Conservation (phyloP, 2,329 filamentous ascomycete species). For the Paecilomyces variotii region DNA sequence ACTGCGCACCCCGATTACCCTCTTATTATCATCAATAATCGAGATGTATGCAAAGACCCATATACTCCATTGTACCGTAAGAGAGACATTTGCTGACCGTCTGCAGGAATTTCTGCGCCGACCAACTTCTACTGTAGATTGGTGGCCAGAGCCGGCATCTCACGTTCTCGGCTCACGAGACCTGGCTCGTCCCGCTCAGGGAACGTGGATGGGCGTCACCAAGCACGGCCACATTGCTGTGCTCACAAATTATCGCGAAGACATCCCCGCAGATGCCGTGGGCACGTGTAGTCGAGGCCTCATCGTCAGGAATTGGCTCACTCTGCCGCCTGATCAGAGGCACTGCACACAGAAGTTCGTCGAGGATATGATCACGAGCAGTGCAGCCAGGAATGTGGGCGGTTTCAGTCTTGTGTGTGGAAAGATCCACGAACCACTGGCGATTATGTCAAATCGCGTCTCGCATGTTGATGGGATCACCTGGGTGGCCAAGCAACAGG, state of each 20-base stretch:
- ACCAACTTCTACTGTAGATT: slow-evolving; percentile 50
- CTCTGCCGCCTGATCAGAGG: slow-evolving; percentile 29
- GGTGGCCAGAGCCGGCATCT: slow-evolving; percentile 50
- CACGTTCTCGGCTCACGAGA: slow-evolving; percentile 56
- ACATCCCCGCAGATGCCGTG: slow-evolving; percentile 38
- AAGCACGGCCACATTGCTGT: slow-evolving; percentile 53
- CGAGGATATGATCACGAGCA: slow-evolving; percentile 45
- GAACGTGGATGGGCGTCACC: slow-evolving; percentile 59
- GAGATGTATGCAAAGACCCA: slow-evolving; percentile 50
- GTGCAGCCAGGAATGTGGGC: slow-evolving; percentile 49
- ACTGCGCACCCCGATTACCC: slow-evolving; percentile 69
- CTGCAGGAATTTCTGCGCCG: slow-evolving; percentile 54
- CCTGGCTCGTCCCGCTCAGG: slow-evolving; percentile 50
- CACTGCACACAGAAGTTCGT: slow-evolving; percentile 46
- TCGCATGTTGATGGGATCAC: slow-evolving; percentile 42
- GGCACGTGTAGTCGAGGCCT: slow-evolving; percentile 47
- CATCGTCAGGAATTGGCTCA: slow-evolving; percentile 54
- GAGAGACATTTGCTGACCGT: slow-evolving; percentile 1
- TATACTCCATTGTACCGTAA: neutral
- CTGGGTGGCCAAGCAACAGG: slow-evolving; percentile 41
- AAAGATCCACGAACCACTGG: slow-evolving; percentile 44
- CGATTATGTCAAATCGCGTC: slow-evolving; percentile 56
- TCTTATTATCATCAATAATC: slow-evolving; percentile 68
- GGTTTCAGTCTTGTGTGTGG: slow-evolving; percentile 58
- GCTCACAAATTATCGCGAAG: slow-evolving; percentile 57